These are phyloP conservation scores for Boletellus emodensis DNA, from an alignment of 768 basidiomycete genomes.

Conservation along the genomic window DNA sequence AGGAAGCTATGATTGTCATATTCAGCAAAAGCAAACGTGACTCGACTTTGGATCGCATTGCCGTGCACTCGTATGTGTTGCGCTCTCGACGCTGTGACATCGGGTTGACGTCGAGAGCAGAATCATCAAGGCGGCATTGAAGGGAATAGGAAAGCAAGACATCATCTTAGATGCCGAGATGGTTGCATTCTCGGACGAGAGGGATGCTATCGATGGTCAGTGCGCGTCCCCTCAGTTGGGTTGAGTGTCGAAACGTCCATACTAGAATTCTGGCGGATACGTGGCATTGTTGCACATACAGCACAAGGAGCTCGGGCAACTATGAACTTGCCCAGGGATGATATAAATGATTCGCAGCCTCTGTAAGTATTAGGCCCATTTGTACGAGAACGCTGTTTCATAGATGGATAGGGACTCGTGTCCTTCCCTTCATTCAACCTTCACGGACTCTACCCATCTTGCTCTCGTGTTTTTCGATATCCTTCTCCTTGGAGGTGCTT, in stretches of 20 bases:
- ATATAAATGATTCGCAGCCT: constrained; percentile 19
- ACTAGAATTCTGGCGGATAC: constrained; percentile 77
- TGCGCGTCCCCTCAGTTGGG: constrained; percentile 8
- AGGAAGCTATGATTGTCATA: constrained; percentile 55
- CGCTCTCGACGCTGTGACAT: not conserved
- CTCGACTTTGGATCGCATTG: constrained; percentile 71
- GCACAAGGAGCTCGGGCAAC: constrained; percentile 49
- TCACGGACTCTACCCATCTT: constrained; percentile 48
- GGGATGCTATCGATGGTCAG: constrained; percentile 64
- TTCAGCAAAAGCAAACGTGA: constrained; percentile 87
- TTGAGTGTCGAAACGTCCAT: constrained; percentile 1
- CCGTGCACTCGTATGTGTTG: constrained; percentile 47
- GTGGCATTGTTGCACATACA: constrained; percentile 53
- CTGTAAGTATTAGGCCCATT: constrained; percentile 10
- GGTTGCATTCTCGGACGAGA: constrained; percentile 69
- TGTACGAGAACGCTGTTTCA: constrained; percentile 5
- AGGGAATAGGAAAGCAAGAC: constrained; percentile 36
- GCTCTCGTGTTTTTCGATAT: constrained; percentile 88
- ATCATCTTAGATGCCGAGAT: constrained; percentile 82
- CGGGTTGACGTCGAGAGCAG: constrained; percentile 27
- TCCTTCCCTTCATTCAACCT: constrained; percentile 40
- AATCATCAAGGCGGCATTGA: constrained; percentile 59
- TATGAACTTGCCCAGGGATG: constrained; percentile 16
- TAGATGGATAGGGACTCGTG: constrained; percentile 32
- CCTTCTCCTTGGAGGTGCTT: constrained; percentile 60